These are phyloP conservation scores for Cymbopogon citratus DNA, from an alignment of 176 grass and related monocot genomes.

Conservation along the genomic window DNA sequence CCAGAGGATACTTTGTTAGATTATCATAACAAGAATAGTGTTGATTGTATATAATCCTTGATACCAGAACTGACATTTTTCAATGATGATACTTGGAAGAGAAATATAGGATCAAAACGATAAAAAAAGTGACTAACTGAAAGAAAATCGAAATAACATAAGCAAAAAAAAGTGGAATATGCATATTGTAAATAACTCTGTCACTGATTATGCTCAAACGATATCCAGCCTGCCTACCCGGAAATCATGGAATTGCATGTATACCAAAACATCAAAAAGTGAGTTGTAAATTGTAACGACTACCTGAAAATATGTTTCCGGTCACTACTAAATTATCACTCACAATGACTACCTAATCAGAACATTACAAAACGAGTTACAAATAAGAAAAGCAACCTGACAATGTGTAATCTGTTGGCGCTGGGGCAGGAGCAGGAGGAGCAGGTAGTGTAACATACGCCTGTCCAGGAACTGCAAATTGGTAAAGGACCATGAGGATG, in stretches of 20 bases:
- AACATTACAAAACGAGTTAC: conserved; percentile 5
- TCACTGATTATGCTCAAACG: not conserved
- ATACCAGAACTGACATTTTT: not conserved
- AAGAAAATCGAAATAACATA: not conserved
- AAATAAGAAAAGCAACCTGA: conserved; percentile 42
- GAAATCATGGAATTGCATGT: not conserved
- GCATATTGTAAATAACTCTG: conserved; percentile 6
- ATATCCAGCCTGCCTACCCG: not conserved
- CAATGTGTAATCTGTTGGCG: conserved; percentile 40
- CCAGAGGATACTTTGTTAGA: conserved; percentile 22
- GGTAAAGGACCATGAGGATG: not conserved
- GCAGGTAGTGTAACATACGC: conserved; percentile 42
- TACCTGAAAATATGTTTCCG: not conserved
- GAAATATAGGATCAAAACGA: not conserved
- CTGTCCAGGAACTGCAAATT: conserved; percentile 70
- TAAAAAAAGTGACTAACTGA: not conserved
- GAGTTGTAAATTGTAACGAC: not conserved
- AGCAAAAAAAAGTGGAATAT: not conserved
- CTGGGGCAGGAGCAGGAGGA: conserved; percentile 48
- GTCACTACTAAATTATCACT: not conserved
- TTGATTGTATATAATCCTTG: not conserved
- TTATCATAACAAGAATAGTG: conserved; percentile 16
- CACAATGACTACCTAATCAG: not conserved
- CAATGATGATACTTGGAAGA: not conserved
- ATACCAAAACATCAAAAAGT: not conserved